Evolutionary conservation across 176 grass and related monocot species (phyloP), one percentile per base, ranked within the genome.

Genomic region (Tillandsia leiboldiana): DNA sequence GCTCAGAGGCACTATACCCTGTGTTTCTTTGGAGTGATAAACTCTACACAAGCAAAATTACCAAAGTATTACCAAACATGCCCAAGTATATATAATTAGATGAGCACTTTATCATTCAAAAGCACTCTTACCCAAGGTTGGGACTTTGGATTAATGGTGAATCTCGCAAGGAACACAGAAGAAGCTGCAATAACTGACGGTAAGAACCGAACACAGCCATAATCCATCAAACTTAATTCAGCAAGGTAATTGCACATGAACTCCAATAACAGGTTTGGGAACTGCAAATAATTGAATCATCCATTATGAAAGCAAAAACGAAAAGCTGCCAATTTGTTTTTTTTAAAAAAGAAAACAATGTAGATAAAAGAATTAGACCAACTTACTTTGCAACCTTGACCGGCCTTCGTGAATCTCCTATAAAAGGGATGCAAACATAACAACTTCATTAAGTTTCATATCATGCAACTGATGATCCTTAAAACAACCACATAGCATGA

Each of bases 201-300:
- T 24, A 87, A 69, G 51, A 84, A 91, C 71, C 28, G 76, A 61
- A 86, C 51, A 20, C 80, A 87, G 20, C 71, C 74, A 3, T 81
- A 75, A 71, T 90, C 88, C 24, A 83, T 9, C 74, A 90, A 79
- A 67, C 83, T 91, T 75, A 87, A 72, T 33, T 91, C 88, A n/a
- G 81, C 88, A 15, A 91, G 88, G 67, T 87, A 91, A 65, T 51
- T 76, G 8, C 65, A 64, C 78, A 78, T 26, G 14, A 75, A 78
- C 53, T 84, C 83, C 70, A 87, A 58, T 20, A 28, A 6, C 26
- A 67, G 26, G 49, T 51, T 57, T 18, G 50, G 64, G 24, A 56
- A 48, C 63, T 76, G 63, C 7, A 68, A 33, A 18, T 15, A 51
- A 22, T 27, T 64, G n/a, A 59, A 15, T 59, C n/a, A 59, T 59